These are phyloP conservation scores for Cyclotella baltica DNA, from an alignment of 108 stramenopile species.

Conservation along the genomic window DNA sequence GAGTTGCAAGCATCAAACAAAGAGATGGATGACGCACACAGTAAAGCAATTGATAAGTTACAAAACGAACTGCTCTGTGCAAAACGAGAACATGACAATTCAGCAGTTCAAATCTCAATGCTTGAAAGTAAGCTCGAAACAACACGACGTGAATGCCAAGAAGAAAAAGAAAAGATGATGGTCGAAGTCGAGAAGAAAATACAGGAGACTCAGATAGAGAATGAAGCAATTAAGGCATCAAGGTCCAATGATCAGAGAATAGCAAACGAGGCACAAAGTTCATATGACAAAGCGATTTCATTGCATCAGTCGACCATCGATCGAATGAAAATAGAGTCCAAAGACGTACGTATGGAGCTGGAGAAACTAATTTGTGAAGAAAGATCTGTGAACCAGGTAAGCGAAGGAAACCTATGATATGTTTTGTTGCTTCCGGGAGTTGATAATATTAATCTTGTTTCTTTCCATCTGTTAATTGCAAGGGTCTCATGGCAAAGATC, in stretches of 20 bases:
- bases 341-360: constrained; percentile 17
- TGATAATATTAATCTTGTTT: neutral
- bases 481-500: constrained; percentile 40
- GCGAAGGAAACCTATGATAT: neutral
- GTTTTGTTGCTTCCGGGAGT: neutral
- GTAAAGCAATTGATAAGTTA: constrained; percentile 17
- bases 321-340: constrained; percentile 31
- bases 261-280: constrained; percentile 5
- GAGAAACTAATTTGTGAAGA: constrained; percentile 33
- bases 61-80: constrained; percentile 4
- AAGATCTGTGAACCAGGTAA: constrained; percentile 31
- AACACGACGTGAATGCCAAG: neutral
- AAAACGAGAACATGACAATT: constrained; percentile 13
- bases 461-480: neutral
- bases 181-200: constrained; percentile 9
- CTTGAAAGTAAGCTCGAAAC: constrained; percentile 21
- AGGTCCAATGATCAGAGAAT: constrained; percentile 16
- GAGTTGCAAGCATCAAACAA: constrained; percentile 22
- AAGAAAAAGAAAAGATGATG: constrained; percentile 32
- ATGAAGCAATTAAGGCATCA: constrained; percentile 22
- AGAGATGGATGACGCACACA: constrained; percentile 15
- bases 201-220: constrained; percentile 18
- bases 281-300: constrained; percentile 2
- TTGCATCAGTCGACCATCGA: constrained; percentile 31
- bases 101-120: constrained; percentile 12